Conservation (phyloP, 1,284 basidiomycete genomes). For the Sphagnurus paluster region DNA sequence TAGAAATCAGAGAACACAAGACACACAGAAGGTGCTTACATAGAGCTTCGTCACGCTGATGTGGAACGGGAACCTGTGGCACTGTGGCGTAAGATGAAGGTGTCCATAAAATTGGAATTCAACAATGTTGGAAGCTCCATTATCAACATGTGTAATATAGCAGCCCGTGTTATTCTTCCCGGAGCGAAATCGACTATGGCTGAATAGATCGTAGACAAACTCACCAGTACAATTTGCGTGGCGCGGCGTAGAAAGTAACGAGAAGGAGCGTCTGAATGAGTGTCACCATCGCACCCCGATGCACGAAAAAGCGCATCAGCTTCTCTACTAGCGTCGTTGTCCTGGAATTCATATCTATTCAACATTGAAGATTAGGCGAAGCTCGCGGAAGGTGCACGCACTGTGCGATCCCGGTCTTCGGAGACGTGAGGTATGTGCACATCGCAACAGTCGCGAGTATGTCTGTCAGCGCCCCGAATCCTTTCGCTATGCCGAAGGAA, state of each 20-base stretch:
- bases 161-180: no score
- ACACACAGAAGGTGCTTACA: slow-evolving; percentile 29
- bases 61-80: slow-evolving; percentile 24
- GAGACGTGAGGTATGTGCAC: slow-evolving; percentile 35
- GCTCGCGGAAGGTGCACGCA: slow-evolving; percentile 17
- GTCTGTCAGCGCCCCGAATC: slow-evolving; percentile 41
- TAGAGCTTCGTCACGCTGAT: slow-evolving; percentile 28
- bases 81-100: not conserved
- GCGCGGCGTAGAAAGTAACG: slow-evolving; percentile 25
- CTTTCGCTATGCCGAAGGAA: slow-evolving; percentile 42
- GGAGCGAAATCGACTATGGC: no score
- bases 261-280: slow-evolving; percentile 26
- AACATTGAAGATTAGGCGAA: not conserved
- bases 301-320: slow-evolving; percentile 26
- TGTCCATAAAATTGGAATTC: no score
- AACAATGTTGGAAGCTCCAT: no score
- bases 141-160: no score
- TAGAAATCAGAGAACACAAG: not conserved
- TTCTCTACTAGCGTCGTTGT: slow-evolving; percentile 29
- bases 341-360: slow-evolving; percentile 15
- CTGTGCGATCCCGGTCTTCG: slow-evolving; percentile 25
- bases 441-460: slow-evolving; percentile 43
- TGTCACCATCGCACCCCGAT: slow-evolving; percentile 26
- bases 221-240: slow-evolving; percentile 24
- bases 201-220: not conserved